phyloP scores from a whole-genome alignment of 2,329 filamentous ascomycete species.

The Dactylellina leptospora region DNA sequence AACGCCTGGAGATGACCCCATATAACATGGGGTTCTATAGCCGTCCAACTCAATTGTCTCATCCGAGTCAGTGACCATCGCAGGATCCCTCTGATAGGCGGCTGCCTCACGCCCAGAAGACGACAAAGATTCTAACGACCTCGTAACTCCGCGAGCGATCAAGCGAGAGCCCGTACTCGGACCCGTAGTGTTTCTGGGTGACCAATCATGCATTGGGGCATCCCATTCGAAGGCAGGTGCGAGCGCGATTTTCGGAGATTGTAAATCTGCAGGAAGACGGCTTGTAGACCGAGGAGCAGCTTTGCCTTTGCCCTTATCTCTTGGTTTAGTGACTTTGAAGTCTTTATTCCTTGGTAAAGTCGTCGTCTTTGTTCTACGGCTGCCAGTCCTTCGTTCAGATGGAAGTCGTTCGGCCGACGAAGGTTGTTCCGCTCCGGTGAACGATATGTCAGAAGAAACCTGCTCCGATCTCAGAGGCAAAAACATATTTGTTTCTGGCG shows the following conservation, averaged over 20 bases:
- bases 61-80: constrained; percentile 20
- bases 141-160: neutral
- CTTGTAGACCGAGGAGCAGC: neutral
- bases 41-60: constrained; percentile 39
- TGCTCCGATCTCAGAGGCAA: neutral
- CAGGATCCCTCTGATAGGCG: neutral
- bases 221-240: neutral
- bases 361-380: neutral
- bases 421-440: neutral
- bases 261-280: neutral
- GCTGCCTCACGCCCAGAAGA: neutral
- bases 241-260: neutral
- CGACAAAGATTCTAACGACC: neutral
- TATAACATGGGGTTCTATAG: constrained; percentile 6
- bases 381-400: neutral
- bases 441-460: neutral
- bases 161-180: neutral
- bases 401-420: neutral
- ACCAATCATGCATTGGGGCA: no score
- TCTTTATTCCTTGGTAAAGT: neutral
- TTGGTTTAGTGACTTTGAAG: neutral
- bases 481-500: constrained; percentile 14
- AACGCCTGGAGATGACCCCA: neutral
- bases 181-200: neutral
- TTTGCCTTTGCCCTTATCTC: constrained; percentile 2